phyloP scores from a whole-genome alignment of 2,329 filamentous ascomycete species.

The Alternaria sp. region DNA sequence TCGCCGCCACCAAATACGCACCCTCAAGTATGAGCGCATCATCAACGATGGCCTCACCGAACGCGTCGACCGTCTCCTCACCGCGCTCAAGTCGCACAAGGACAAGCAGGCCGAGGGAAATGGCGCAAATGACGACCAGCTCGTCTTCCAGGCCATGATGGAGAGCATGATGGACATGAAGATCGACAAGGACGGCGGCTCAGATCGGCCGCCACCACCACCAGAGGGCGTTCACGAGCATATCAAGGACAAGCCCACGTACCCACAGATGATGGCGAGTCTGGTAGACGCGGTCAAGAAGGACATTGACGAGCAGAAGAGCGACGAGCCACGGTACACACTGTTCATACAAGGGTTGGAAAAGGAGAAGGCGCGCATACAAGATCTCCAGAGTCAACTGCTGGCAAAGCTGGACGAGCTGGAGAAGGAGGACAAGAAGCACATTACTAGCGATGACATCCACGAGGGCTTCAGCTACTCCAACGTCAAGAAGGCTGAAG shows the following conservation, averaged over 20 bases:
- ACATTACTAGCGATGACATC: conserved; percentile 93
- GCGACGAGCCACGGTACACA: conserved; percentile 70
- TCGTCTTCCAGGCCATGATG: conserved; percentile 90
- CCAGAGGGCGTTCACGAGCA: conserved; percentile 82
- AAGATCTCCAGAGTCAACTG: conserved; percentile 79
- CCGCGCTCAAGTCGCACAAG: conserved; percentile 77
- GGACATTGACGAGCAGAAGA: conserved; percentile 76
- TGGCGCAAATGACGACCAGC: conserved; percentile 68
- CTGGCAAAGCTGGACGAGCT: conserved; percentile 78
- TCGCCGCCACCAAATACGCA: conserved; percentile 87
- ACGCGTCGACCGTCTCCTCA: conserved; percentile 82
- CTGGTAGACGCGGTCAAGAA: conserved; percentile 93
- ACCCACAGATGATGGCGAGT: conserved; percentile 98
- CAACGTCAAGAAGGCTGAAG: conserved; percentile 64
- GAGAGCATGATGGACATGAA: conserved; percentile 71
- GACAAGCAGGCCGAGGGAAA: conserved; percentile 50
- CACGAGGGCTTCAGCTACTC: conserved; percentile 92
- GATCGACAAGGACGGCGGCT: conserved; percentile 57
- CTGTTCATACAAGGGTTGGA: conserved; percentile 82
- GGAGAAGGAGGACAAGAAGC: conserved; percentile 83
- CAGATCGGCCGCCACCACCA: conserved; percentile 71
- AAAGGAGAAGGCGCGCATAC: conserved; percentile 79
- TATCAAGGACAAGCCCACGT: conserved; percentile 79
- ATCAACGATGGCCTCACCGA: conserved; percentile 91
- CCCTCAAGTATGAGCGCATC: conserved; percentile 88